Evolutionary conservation across 129 eudicot species (phyloP), one percentile per base, ranked within the genome.

Genomic region (Pittosporum tobira): DNA sequence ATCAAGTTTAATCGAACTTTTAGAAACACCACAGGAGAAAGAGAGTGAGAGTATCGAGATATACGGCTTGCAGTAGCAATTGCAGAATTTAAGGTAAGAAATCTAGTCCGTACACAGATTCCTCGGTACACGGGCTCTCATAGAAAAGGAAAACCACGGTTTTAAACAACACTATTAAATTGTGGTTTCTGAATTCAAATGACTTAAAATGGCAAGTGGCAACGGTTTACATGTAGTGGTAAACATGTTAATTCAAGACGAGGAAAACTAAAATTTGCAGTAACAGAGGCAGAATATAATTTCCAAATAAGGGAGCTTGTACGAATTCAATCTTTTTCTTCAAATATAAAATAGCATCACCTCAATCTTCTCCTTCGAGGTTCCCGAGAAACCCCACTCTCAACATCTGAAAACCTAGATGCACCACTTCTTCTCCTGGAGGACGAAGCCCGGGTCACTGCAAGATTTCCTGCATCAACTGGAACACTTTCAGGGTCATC

Each of bases 341-440:
- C 67, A 20, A 37, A 37, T 62, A 18, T 36, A 64, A 68, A 21
- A 16, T 27, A 18, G 2, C 40, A 62, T 75, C 73, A 80, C 70
- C 75, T 74, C 74, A 75, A 60, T 31, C 91, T 82, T 61, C 88
- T 80, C 77, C 95, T 87, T 64, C 81, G 75, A 38, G 69, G 63
- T 64, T 79, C 93, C 48, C 77, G 76, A 15, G 82, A 56, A 54
- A 62, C 69, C 55, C 72, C 85, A 57, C 64, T 79, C 42, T 73
- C 83, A 34, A 61, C 69, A 73, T 79, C 78, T 69, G 71, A 63
- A 51, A 37, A 51, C 26, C 85, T 71, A 13, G 83, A 61, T 37
- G 63, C 69, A 51, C 62, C 58, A 51, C 49, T 68, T 67, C 83
- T 73, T 26, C 94, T 78, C 44, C 83, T 65, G 62, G 76, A 65